phyloP scores from a whole-genome alignment of 2,329 filamentous ascomycete genomes.

The Aureobasidium lini region DNA sequence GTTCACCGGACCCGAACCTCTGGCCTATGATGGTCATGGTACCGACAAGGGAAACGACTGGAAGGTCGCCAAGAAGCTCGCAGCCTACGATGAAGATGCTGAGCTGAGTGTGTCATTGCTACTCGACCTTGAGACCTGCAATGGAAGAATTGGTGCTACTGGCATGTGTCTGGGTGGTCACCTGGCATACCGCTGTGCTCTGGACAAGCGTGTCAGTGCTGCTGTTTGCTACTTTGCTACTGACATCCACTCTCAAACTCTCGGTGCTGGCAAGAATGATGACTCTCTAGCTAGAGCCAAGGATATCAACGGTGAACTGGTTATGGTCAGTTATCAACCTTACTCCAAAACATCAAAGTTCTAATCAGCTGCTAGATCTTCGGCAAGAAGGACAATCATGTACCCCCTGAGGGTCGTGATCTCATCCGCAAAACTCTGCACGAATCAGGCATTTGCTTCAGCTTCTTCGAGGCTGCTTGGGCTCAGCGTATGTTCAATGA shows the following conservation, averaged over 20 bases:
- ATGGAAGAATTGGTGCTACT: slow-evolving; percentile 67
- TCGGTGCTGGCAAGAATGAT: slow-evolving; percentile 62
- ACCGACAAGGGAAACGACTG: slow-evolving; percentile 82
- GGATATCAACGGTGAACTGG: slow-evolving; percentile 69
- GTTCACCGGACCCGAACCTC: slow-evolving; percentile 74
- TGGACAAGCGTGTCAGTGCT: slow-evolving; percentile 69
- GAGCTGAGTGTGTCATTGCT: slow-evolving; percentile 37
- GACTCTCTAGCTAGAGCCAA: slow-evolving; percentile 53
- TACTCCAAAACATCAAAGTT: slow-evolving; percentile 16
- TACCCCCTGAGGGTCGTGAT: slow-evolving; percentile 74
- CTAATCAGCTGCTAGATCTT: slow-evolving; percentile 52
- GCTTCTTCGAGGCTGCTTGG: slow-evolving; percentile 86
- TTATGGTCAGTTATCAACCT: slow-evolving; percentile 49
- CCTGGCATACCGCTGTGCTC: slow-evolving; percentile 63
- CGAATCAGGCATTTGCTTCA: slow-evolving; percentile 65
- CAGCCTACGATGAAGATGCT: slow-evolving; percentile 67
- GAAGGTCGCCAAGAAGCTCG: slow-evolving; percentile 72
- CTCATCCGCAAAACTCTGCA: slow-evolving; percentile 75
- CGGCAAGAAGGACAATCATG: slow-evolving; percentile 83
- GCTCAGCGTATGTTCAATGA: slow-evolving; percentile 59
- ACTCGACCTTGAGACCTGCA: slow-evolving; percentile 46
- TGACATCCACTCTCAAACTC: slow-evolving; percentile 72
- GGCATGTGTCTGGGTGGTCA: slow-evolving; percentile 95
- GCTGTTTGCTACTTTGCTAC: slow-evolving; percentile 87
- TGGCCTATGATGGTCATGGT: slow-evolving; percentile 79